Conservation (phyloP, 1,284 basidiomycete species). For the Trichosporon inkin region DNA sequence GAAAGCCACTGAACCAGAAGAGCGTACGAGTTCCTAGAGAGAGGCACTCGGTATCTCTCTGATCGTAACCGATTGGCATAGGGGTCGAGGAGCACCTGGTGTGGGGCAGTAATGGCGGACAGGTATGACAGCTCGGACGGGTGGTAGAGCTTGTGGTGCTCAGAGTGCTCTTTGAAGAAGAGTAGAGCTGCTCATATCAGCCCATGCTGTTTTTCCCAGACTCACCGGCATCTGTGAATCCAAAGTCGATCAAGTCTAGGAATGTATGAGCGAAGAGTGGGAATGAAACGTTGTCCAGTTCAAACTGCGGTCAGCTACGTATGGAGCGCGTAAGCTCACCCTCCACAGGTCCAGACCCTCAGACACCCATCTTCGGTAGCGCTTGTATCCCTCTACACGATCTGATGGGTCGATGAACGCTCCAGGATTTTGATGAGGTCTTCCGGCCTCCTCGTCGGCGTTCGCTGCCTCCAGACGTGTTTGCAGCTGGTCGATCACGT, state of each 20-base stretch:
- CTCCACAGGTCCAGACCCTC: constrained; percentile 80
- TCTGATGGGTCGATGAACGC: constrained; percentile 74
- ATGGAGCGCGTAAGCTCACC: constrained; percentile 68
- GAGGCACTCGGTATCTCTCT: constrained; percentile 84
- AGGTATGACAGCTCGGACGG: constrained; percentile 71
- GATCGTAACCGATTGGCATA: constrained; percentile 78
- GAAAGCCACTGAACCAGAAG: constrained; percentile 94
- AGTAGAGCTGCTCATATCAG: constrained; percentile 71
- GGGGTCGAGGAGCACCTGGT: constrained; percentile 79
- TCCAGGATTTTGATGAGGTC: constrained; percentile 42
- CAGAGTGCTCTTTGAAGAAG: constrained; percentile 70
- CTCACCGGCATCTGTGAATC: constrained; percentile 81
- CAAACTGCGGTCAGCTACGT: constrained; percentile 59
- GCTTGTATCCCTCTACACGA: constrained; percentile 63
- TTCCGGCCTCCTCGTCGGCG: constrained; percentile 71
- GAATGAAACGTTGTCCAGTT: constrained; percentile 85
- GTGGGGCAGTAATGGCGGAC: constrained; percentile 73
- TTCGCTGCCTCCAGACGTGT: constrained; percentile 62
- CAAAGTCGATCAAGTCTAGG: constrained; percentile 85
- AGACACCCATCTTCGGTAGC: constrained; percentile 64
- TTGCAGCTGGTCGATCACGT: constrained; percentile 45
- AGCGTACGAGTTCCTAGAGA: constrained; percentile 87
- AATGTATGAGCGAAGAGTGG: constrained; percentile 98
- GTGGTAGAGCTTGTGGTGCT: constrained; percentile 67
- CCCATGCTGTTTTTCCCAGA: constrained; percentile 36